A percentile compares a stretch with the other conserved stretches of the same genome.
Conservation (phyloP, 805 yeast genomes). For the Starmerella potacharoeniae region DNA sequence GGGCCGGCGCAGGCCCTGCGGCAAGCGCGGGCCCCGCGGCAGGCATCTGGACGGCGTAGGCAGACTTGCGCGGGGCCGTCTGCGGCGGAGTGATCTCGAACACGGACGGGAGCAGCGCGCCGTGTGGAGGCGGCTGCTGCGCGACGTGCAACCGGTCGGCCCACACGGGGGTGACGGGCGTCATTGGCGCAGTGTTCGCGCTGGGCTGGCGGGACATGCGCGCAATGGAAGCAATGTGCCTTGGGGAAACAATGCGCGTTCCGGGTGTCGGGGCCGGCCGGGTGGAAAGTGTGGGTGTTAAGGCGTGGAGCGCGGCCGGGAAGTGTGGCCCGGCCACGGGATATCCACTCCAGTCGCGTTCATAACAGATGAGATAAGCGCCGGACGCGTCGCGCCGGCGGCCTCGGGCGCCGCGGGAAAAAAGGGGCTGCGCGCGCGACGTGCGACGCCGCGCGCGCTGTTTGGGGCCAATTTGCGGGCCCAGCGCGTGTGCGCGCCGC, state of each 20-base stretch:
- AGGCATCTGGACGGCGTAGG: neutral
- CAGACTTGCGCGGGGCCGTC: conserved; percentile 11
- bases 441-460: neutral
- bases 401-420: neutral
- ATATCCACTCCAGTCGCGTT: neutral
- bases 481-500: neutral
- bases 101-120: conserved; percentile 28
- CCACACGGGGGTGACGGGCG: conserved; percentile 20
- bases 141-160: conserved; percentile 9
- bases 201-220: conserved; percentile 13
- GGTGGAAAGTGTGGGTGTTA: neutral
- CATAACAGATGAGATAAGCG: conserved; percentile 4
- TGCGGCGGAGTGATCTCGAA: conserved; percentile 29
- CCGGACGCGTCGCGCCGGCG: conserved; percentile 9
- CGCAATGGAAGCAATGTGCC: neutral
- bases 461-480: neutral
- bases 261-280: conserved; percentile 1
- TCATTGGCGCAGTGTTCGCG: conserved; percentile 13
- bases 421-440: too few species aligned
- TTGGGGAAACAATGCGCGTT: neutral
- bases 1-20: too few species aligned
- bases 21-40: too few species aligned
- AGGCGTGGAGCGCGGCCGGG: neutral
- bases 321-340: neutral
- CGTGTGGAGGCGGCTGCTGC: conserved; percentile 1